A percentile compares a stretch with the other conserved stretches of the same genome.
phyloP scores from a whole-genome alignment of 2,329 filamentous ascomycete species.

The Colletotrichum chrysophilum region DNA sequence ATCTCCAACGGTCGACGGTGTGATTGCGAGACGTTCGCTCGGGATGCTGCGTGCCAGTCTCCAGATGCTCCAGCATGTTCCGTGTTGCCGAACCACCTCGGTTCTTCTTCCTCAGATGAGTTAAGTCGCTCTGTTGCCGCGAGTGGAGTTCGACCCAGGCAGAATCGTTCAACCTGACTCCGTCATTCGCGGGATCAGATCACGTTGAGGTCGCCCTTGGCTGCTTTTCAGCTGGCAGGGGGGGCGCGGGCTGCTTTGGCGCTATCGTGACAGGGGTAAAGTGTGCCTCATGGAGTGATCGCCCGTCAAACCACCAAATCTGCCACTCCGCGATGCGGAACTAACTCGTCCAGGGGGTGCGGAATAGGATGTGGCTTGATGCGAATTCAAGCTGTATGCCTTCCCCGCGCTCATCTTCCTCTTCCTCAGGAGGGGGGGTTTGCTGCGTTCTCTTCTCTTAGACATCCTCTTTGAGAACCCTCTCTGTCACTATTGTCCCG shows the following conservation, averaged over 20 bases:
- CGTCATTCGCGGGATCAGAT: neutral
- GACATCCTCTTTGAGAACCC: neutral
- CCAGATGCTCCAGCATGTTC: neutral
- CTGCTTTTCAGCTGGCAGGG: neutral
- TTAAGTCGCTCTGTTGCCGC: neutral
- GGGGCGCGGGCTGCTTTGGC: neutral
- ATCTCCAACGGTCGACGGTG: neutral
- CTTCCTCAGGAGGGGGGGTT: neutral
- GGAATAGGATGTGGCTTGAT: neutral
- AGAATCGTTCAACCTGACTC: neutral
- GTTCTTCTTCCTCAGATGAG: neutral
- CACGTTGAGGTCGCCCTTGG: neutral
- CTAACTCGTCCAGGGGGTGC: neutral
- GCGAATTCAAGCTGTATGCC: neutral
- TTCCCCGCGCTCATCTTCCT: neutral
- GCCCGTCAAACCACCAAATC: neutral
- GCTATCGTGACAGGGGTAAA: conserved; percentile 2
- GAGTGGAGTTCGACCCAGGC: neutral
- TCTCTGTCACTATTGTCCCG: neutral
- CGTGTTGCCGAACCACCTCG: neutral
- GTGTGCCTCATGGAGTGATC: neutral
- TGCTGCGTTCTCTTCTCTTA: neutral
- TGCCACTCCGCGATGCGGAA: neutral
- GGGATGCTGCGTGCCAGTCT: neutral
- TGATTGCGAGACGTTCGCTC: neutral